A percentile compares a stretch with the other conserved stretches of the same genome.
Conservation (phyloP, 1,284 basidiomycete genomes). For the Phylloporus sp. region DNA sequence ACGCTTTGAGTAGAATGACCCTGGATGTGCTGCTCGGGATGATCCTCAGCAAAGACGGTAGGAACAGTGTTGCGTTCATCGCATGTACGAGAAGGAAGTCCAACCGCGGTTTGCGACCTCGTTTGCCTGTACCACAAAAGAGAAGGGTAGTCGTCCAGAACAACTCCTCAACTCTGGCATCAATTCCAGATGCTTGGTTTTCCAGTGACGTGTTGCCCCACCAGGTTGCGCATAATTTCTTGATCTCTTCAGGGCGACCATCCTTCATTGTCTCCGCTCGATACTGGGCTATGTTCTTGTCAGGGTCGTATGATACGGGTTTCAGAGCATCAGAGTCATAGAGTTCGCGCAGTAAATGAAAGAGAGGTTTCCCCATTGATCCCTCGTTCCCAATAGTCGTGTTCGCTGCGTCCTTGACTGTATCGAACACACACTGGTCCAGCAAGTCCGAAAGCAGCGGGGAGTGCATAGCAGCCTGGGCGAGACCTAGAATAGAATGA, state of each 20-base stretch:
- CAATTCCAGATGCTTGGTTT: slow-evolving; percentile 42
- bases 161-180: slow-evolving; percentile 55
- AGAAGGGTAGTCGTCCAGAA: slow-evolving; percentile 57
- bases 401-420: neutral
- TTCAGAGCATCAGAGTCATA: slow-evolving; percentile 57
- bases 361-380: slow-evolving; percentile 41
- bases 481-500: slow-evolving; percentile 44
- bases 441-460: slow-evolving; percentile 42
- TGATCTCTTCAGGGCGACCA: slow-evolving; percentile 50
- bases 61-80: slow-evolving; percentile 64
- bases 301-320: slow-evolving; percentile 57
- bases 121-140: slow-evolving; percentile 54
- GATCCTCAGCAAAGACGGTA: slow-evolving; percentile 50
- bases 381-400: neutral
- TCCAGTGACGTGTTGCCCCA: slow-evolving; percentile 35
- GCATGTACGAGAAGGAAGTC: slow-evolving; percentile 80
- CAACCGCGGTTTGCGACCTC: slow-evolving; percentile 51
- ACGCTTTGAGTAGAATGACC: slow-evolving; percentile 52
- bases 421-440: slow-evolving; percentile 21
- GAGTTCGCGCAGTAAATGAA: slow-evolving; percentile 54
- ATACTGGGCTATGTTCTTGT: slow-evolving; percentile 45
- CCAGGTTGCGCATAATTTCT: slow-evolving; percentile 53
- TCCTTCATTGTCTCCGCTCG: slow-evolving; percentile 41
- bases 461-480: slow-evolving; percentile 55
- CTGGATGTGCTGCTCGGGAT: slow-evolving; percentile 45